Percentiles rank a stretch among this genome's conserved stretches.
phyloP scores from a whole-genome alignment of 768 basidiomycete genomes.

The Serendipita sp. region DNA sequence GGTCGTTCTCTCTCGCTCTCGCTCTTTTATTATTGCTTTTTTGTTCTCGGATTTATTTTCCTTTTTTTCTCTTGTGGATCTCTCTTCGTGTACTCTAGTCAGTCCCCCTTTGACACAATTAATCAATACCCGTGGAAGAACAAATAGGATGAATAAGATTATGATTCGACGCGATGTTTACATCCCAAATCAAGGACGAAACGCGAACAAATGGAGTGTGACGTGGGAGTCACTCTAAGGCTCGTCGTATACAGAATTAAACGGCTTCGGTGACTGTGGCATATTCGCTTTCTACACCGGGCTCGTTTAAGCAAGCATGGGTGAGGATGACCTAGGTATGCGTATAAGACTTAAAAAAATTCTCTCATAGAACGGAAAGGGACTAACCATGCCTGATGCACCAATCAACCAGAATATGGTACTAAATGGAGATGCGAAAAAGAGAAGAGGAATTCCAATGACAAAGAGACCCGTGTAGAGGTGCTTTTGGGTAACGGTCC shows the following conservation, averaged over 20 bases:
- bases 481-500: constrained; percentile 73
- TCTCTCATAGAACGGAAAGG: background rate
- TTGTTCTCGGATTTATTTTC: too few relatives aligned
- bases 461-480: constrained; percentile 82
- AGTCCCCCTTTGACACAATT: background rate
- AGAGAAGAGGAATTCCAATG: constrained; percentile 79
- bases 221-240: background rate
- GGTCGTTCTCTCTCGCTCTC: background rate
- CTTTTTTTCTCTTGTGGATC: background rate
- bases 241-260: constrained; percentile 17
- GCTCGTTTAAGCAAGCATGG: constrained; percentile 82
- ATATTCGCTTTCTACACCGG: constrained; percentile 90
- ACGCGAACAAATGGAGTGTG: background rate
- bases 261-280: constrained; percentile 57
- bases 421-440: constrained; percentile 54
- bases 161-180: background rate
- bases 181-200: background rate
- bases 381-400: constrained; percentile 45
- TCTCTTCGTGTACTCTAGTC: background rate
- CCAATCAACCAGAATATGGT: constrained; percentile 94
- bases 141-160: background rate
- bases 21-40: too few relatives aligned
- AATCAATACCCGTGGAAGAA: background rate
- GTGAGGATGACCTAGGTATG: constrained; percentile 45
- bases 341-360: background rate